A percentile compares a stretch with the other conserved stretches of the same genome.
These are phyloP conservation scores for Entomortierella chlamydospora DNA, from an alignment of 192 early-diverging fungal species.

Conservation along the genomic window DNA sequence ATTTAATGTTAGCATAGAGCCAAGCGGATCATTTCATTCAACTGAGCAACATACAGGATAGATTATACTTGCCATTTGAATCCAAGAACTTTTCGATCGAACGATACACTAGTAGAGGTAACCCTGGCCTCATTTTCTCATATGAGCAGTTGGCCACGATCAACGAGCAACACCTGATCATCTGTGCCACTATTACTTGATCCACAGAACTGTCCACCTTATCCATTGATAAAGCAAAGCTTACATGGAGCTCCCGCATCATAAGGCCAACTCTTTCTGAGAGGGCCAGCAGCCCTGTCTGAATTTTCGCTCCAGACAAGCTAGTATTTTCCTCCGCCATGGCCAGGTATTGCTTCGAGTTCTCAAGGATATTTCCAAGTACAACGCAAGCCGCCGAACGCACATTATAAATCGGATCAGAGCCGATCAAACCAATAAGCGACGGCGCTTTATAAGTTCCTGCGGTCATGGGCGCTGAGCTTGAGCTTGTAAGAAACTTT, in stretches of 20 bases:
- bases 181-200: slow-evolving; percentile 6
- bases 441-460: slow-evolving; percentile 45
- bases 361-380: slow-evolving; percentile 59
- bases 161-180: slow-evolving; percentile 34
- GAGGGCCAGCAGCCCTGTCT: slow-evolving; percentile 32
- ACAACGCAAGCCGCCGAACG: slow-evolving; percentile 60
- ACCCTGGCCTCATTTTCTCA: slow-evolving; percentile 31
- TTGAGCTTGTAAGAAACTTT: slow-evolving; percentile 61
- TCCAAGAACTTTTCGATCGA: slow-evolving; percentile 23
- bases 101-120: slow-evolving; percentile 12
- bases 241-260: slow-evolving; percentile 29
- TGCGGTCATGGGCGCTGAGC: slow-evolving; percentile 15
- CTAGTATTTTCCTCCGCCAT: slow-evolving; percentile 63
- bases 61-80: slow-evolving; percentile 7
- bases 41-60: no score
- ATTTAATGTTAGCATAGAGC: no score
- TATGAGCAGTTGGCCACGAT: slow-evolving; percentile 35
- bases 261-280: slow-evolving; percentile 46
- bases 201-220: slow-evolving; percentile 19
- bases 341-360: slow-evolving; percentile 63
- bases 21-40: no score
- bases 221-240: slow-evolving; percentile 20
- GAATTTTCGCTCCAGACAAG: slow-evolving; percentile 11
- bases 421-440: slow-evolving; percentile 60
- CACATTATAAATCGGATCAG: slow-evolving; percentile 59